These are phyloP conservation scores for Xylaria curta DNA, from an alignment of 495 filamentous ascomycete species.

Conservation along the genomic window DNA sequence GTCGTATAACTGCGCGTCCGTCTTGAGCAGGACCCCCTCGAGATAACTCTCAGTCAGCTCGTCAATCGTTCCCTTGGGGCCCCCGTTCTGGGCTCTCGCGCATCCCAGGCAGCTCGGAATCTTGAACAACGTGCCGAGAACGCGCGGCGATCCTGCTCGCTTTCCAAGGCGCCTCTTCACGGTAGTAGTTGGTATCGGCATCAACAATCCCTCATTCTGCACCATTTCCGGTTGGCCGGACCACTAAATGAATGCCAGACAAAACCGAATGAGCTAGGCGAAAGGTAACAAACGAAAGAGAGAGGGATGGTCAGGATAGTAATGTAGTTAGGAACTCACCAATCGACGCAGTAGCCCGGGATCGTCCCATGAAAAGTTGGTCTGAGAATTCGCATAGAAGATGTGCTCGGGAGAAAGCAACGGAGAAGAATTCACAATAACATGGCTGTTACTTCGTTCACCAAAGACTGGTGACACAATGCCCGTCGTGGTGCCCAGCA, in stretches of 20 bases:
- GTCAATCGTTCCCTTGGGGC: neutral
- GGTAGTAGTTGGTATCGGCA: neutral
- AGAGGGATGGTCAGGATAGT: too few species aligned
- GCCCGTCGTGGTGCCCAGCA: too few species aligned
- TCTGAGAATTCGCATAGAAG: neutral
- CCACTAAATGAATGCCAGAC: neutral
- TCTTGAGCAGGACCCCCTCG: neutral
- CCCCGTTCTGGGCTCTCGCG: neutral
- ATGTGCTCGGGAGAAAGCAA: neutral
- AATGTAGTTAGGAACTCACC: too few species aligned
- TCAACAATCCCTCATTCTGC: too few species aligned
- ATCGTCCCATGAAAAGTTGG: neutral
- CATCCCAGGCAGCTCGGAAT: neutral
- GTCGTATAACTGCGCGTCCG: neutral
- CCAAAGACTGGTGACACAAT: neutral
- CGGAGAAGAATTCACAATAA: neutral
- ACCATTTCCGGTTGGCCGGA: neutral
- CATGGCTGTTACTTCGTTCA: neutral
- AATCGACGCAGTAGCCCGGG: neutral
- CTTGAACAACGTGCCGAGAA: neutral
- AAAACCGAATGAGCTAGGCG: too few species aligned
- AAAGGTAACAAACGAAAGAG: too few species aligned
- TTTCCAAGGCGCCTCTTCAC: neutral
- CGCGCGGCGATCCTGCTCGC: neutral
- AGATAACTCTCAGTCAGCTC: neutral